Evolutionary conservation across 2,329 filamentous ascomycete species (phyloP).

Genomic region (Alternaria sp.): DNA sequence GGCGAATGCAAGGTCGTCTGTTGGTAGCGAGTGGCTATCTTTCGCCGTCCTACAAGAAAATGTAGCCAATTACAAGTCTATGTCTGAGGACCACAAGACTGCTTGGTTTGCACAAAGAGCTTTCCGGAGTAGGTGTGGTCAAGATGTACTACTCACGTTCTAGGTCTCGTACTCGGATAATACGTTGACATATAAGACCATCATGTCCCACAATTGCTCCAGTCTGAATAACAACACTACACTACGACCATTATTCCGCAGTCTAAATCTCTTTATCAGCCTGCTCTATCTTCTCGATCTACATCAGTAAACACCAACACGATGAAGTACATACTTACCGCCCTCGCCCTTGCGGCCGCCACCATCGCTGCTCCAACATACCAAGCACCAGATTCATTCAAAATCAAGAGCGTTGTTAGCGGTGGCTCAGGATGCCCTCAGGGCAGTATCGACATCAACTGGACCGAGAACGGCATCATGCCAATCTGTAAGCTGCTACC

Average conservation of each 20-base stretch:
- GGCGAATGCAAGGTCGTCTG: constrained; percentile 15
- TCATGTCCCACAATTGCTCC: constrained; percentile 23
- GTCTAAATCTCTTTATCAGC: background rate
- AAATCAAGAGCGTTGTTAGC: constrained; percentile 37
- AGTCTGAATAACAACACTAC: constrained; percentile 7
- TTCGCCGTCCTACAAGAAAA: constrained; percentile 10
- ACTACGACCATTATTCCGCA: background rate
- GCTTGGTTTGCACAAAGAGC: constrained; percentile 16
- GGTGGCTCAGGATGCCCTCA: constrained; percentile 46
- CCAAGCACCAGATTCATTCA: constrained; percentile 36
- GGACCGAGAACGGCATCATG: constrained; percentile 36
- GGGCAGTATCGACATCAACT: constrained; percentile 43
- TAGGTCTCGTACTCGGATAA: constrained; percentile 31
- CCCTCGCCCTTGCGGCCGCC: constrained; percentile 32
- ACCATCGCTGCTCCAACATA: constrained; percentile 26
- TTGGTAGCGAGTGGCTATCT: constrained; percentile 29
- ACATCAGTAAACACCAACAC: constrained; percentile 1
- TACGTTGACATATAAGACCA: constrained; percentile 32
- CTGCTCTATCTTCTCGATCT: background rate
- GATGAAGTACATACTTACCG: constrained; percentile 35
- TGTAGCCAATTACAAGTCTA: constrained; percentile 18
- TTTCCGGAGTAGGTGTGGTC: constrained; percentile 14
- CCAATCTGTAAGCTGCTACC: constrained; percentile 36
- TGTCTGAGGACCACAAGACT: constrained; percentile 23
- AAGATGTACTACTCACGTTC: constrained; percentile 18